Evolutionary conservation across 208 protist genomes (phyloP), one percentile per base, ranked within the genome.

Genomic region (Leishmania arabica): DNA sequence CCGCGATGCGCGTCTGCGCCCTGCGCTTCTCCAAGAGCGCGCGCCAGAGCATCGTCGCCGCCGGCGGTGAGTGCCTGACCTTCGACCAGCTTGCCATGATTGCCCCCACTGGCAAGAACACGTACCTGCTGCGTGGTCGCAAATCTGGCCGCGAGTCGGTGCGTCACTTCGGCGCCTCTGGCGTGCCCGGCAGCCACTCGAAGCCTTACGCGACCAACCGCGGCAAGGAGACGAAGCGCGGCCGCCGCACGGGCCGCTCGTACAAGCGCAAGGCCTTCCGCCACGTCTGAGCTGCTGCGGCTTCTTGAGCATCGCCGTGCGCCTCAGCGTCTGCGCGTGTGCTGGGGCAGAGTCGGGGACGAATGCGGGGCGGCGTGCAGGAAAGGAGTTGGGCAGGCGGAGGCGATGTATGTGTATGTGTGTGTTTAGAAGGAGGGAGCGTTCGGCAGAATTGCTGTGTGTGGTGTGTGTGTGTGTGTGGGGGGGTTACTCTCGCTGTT

Each of bases 121-220:
- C 96, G 81, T 82, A 99, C 73, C 98, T 99, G 75, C 95, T 99
- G 79, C 98, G 99, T 79, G 99, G 99, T 79, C 95, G 92, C 84
- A 96, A 93, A 84, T 97, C 92, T 66, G 91, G 92, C 58, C 99
- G 99, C 80, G 98, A 99, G 90, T 99, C 97, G 49, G 88, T 95
- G 89, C 99, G 99, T 91, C 96, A 99, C 95, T 99, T 99, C 89
- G 99, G 99, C 82, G 97, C 99, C 75, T 94, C 99, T 45, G 99
- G 99, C 92, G 85, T 97, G 24, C 98, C 98, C 66, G 94, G 93
- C 80, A 82, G 84, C 64, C 94, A 98, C 90, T 90, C 91, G 81
- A 98, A 97, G 91, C 98, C 98, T 51, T 91, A 98, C 89, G 87
- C 77, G 84, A 81, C 82, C 60, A 93, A 93, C 86, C 90, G 90